Conservation (phyloP, 2,329 filamentous ascomycete species). For the Fusarium euwallaceae region DNA sequence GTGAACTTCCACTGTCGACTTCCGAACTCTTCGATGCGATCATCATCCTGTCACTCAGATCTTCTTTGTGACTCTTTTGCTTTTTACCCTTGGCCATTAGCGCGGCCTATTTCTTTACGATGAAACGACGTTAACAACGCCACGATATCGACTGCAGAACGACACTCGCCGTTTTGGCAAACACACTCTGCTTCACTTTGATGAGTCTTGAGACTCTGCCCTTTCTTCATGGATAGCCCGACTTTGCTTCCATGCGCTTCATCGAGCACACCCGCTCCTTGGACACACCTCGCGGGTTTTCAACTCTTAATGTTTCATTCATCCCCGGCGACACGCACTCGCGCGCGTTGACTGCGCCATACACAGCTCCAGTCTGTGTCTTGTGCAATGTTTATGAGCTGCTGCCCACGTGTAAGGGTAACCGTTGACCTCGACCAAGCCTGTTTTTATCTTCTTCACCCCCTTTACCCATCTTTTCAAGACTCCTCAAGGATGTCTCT, state of each 20-base stretch:
- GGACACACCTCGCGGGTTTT: conserved; percentile 34
- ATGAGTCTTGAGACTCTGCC: conserved; percentile 44
- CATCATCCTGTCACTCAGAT: conserved; percentile 33
- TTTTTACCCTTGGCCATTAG: conserved; percentile 30
- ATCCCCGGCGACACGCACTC: conserved; percentile 37
- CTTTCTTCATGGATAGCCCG: conserved; percentile 40
- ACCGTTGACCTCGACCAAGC: conserved; percentile 23
- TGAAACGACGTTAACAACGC: conserved; percentile 45
- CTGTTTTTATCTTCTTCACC: conserved; percentile 15
- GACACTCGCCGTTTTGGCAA: conserved; percentile 36
- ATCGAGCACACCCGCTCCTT: conserved; percentile 42
- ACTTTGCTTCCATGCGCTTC: conserved; percentile 44
- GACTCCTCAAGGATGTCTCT: conserved; percentile 9
- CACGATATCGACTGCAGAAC: conserved; percentile 41
- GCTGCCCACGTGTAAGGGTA: conserved; percentile 34
- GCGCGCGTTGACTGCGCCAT: conserved; percentile 49
- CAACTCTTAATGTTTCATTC: conserved; percentile 43
- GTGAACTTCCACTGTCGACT: conserved; percentile 29
- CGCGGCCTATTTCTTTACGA: conserved; percentile 42
- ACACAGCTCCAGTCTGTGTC: conserved; percentile 18
- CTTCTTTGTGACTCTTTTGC: conserved; percentile 39
- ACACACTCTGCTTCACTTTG: conserved; percentile 38
- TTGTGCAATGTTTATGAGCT: conserved; percentile 22
- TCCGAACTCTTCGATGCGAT: conserved; percentile 34
- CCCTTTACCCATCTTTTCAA: background rate